Evolutionary conservation across 2,329 filamentous ascomycete species (phyloP).

Genomic region (Diaporthe batatas): DNA sequence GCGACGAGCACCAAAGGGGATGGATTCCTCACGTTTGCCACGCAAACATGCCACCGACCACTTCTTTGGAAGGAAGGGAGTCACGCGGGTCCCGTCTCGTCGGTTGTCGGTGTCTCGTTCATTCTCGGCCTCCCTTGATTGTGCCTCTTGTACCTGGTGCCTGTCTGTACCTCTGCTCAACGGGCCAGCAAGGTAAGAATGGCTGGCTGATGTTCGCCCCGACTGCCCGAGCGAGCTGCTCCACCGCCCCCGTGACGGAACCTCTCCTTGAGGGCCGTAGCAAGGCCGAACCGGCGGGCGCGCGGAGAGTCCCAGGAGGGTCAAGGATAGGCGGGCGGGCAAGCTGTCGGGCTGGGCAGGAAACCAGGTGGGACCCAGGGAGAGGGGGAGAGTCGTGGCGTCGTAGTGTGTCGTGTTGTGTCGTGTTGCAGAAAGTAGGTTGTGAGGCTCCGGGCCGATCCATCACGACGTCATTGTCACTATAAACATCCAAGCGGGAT

Average conservation of each 20-base stretch:
- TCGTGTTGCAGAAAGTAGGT: background rate
- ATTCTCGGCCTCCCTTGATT: background rate
- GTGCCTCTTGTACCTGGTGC: no score
- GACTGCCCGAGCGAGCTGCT: no score
- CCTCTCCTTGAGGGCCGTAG: background rate
- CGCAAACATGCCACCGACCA: background rate
- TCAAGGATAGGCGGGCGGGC: no score
- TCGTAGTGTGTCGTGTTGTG: no score
- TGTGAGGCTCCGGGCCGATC: constrained; percentile 1
- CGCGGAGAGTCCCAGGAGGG: no score
- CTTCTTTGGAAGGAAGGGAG: no score
- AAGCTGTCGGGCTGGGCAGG: no score
- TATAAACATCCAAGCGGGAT: constrained; percentile 8
- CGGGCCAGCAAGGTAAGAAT: no score
- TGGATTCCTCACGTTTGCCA: background rate
- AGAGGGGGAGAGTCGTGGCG: background rate
- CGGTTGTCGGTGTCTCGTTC: background rate
- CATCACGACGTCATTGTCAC: constrained; percentile 26
- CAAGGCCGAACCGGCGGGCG: background rate
- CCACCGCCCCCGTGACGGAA: no score
- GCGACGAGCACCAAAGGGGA: background rate
- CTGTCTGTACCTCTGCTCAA: no score
- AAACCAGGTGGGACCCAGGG: background rate
- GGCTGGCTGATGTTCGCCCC: no score
- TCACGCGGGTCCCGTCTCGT: no score